Conservation (phyloP, 2,329 filamentous ascomycete genomes). For the Claviceps fusiformis region DNA sequence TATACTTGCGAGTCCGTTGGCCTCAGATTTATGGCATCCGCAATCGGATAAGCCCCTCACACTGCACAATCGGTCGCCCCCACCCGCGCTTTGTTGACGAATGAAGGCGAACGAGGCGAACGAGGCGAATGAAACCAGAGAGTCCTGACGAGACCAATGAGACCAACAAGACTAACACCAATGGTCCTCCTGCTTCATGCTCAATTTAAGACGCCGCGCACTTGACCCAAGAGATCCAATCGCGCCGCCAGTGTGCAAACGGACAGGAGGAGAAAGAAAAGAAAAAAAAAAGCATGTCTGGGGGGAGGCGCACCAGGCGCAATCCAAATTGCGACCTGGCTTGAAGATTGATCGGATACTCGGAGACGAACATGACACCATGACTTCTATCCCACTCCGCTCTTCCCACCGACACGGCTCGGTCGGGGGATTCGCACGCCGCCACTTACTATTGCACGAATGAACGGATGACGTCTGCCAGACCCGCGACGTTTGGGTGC, state of each 20-base stretch:
- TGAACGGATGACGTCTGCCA: neutral
- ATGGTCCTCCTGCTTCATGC: neutral
- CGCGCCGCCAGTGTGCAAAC: too few relatives aligned
- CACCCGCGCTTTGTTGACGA: neutral
- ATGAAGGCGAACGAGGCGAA: too few relatives aligned
- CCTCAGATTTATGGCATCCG: neutral
- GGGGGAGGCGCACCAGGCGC: neutral
- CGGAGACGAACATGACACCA: neutral
- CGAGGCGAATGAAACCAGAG: too few relatives aligned
- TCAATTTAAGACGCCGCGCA: neutral
- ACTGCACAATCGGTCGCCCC: neutral
- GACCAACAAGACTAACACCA: too few relatives aligned
- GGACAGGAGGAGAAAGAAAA: too few relatives aligned
- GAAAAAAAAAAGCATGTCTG: neutral
- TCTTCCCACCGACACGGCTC: neutral
- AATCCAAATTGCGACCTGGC: too few relatives aligned
- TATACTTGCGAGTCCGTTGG: too few relatives aligned
- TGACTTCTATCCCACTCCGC: neutral
- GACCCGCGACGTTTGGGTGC: neutral
- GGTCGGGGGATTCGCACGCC: neutral
- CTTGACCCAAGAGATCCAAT: neutral
- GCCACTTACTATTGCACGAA: neutral
- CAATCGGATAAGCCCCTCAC: neutral
- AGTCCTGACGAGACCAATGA: too few relatives aligned
- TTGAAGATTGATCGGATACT: neutral